A percentile compares a stretch with the other conserved stretches of the same genome.
phyloP scores from a whole-genome alignment of 495 filamentous ascomycete genomes.

The Pyrenula massariospora region DNA sequence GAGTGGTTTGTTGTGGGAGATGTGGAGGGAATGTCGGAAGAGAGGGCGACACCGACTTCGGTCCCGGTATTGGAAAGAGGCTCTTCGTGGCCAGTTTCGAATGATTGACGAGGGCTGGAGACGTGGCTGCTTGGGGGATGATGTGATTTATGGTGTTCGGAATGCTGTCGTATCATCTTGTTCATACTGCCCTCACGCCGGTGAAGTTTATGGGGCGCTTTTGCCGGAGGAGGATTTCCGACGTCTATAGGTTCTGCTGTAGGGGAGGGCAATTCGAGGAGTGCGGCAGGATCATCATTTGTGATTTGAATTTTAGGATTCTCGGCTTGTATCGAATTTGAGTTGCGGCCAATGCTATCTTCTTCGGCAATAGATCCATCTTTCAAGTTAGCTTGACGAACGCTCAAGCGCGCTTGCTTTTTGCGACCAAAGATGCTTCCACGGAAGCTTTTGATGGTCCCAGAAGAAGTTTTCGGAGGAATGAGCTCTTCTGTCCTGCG shows the following conservation, averaged over 20 bases:
- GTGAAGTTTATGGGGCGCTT: constrained; percentile 26
- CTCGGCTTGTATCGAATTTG: constrained; percentile 2
- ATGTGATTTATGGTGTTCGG: neutral
- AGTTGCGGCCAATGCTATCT: neutral
- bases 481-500: constrained; percentile 21
- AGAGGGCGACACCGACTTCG: constrained; percentile 28
- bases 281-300: constrained; percentile 20
- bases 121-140: neutral
- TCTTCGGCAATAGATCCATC: neutral
- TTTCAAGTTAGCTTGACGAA: neutral
- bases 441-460: constrained; percentile 59
- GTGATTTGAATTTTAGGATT: constrained; percentile 37
- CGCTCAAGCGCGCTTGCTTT: constrained; percentile 18
- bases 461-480: constrained; percentile 57
- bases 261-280: constrained; percentile 11
- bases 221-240: neutral
- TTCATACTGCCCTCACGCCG: constrained; percentile 24
- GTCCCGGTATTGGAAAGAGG: constrained; percentile 7
- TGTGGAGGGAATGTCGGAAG: constrained; percentile 12
- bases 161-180: neutral
- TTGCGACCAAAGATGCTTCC: constrained; percentile 64
- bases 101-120: constrained; percentile 1
- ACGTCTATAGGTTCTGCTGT: constrained; percentile 18
- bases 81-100: neutral
- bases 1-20: constrained; percentile 1